Base-by-base conservation (phyloP, 257 asterid species). In the Solanum boliviense region DNA sequence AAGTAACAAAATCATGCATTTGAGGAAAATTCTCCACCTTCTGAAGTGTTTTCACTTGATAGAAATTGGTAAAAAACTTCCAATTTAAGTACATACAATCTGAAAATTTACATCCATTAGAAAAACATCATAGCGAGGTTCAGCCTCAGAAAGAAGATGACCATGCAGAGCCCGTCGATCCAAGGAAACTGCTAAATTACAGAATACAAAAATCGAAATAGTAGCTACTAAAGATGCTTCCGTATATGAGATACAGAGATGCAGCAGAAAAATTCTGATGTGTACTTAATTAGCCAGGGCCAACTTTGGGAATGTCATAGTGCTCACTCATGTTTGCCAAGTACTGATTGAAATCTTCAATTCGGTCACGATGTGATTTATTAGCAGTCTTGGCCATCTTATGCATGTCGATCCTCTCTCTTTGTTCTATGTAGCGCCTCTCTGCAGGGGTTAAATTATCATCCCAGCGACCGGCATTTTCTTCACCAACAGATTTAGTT, bases 241-340 rank as follows among this genome's bases (percentile, higher is more conserved):
- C 5, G 32, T 16, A 9, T 0, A 48, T 0, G 25, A 81, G 68
- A 79, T 15, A 27, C 1, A 5, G 85, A 81, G 67, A 81, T 81
- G 41, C 18, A 48, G 29, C 18, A 41, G n/a, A 13, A 81, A 46
- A 44, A 0, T 81, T 81, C 70, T 18, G 68, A 46, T 27, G 0
- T 81, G 41, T 46, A 29, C 68, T 18, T 29, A 48, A 84, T 95
- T 90, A 97, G 88, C 99, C 99, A 3, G 98, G 98, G 36, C 98
- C 99, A 38, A 95, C 99, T 90, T 96, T 96, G 52, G 99, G 98
- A 29, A 96, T 96, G 94, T 96, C 99, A 52, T 94, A 97, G 88
- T 97, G 99, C 95, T 97, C 99, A 2, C 99, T 97, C 98, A 97
- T 95, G 90, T 97, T 95, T 6, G 99, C 99, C 73, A 97, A 95